Conservation (phyloP, 495 filamentous ascomycete species). For the Aspergillus panamensis region DNA sequence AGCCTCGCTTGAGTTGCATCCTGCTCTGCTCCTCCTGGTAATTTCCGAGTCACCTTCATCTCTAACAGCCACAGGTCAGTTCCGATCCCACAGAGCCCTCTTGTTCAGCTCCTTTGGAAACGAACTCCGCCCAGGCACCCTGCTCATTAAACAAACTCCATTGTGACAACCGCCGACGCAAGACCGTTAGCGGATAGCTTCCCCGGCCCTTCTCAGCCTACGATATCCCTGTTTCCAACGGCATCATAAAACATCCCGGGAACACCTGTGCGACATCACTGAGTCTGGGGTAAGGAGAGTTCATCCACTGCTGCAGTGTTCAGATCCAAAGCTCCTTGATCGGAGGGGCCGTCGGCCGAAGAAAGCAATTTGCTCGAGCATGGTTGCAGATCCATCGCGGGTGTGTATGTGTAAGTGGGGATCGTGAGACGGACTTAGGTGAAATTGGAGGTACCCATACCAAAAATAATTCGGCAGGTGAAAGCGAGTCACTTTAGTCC, state of each 20-base stretch:
- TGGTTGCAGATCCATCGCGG: not conserved
- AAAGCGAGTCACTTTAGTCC: not conserved
- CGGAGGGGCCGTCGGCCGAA: not conserved
- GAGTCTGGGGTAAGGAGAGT: conserved; percentile 19
- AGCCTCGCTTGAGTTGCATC: too few species aligned
- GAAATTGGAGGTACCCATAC: not conserved
- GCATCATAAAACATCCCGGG: conserved; percentile 19
- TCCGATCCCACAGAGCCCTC: not conserved
- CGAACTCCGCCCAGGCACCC: not conserved
- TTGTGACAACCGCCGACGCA: conserved; percentile 2
- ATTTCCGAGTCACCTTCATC: not conserved
- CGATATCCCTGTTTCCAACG: conserved; percentile 12
- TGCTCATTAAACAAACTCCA: conserved; percentile 8
- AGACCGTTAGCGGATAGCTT: conserved; percentile 12
- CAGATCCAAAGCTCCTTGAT: conserved; percentile 8
- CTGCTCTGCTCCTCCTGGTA: not conserved
- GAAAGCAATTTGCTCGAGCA: conserved; percentile 4
- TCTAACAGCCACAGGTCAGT: not conserved
- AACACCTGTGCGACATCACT: conserved; percentile 16
- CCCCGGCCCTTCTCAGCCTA: conserved; percentile 1
- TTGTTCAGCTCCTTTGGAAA: not conserved
- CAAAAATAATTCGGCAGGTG: not conserved
- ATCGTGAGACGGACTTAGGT: not conserved
- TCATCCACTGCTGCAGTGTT: conserved; percentile 12
- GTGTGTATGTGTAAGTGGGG: conserved; percentile 4